Conservation (phyloP, 306 rosid genomes). For the Quercus berberidifolia region DNA sequence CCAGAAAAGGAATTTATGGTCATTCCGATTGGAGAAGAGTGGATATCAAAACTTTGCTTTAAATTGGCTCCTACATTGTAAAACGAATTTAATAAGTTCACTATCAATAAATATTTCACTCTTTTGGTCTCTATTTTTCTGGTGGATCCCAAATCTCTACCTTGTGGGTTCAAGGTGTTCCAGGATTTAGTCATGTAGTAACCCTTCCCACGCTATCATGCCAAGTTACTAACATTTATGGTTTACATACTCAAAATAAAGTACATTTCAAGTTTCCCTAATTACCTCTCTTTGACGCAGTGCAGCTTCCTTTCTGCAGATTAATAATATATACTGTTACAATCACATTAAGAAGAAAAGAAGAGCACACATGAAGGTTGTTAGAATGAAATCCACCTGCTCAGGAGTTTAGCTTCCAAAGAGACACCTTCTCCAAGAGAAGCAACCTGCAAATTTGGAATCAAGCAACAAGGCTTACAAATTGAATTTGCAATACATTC, state of each 20-base stretch:
- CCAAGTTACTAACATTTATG: slow-evolving; percentile 2
- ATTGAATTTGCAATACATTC: slow-evolving; percentile 13
- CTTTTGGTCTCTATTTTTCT: too few species aligned
- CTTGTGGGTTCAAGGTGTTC: too few species aligned
- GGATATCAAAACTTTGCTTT: too few species aligned
- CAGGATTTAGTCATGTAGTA: too few species aligned
- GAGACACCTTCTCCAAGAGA: slow-evolving; percentile 92
- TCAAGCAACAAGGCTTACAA: slow-evolving; percentile 17
- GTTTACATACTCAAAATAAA: slow-evolving; percentile 13
- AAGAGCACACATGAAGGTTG: slow-evolving; percentile 20
- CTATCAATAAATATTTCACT: too few species aligned
- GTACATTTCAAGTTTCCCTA: slow-evolving; percentile 19
- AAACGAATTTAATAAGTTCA: too few species aligned
- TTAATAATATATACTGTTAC: slow-evolving; percentile 15
- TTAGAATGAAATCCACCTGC: slow-evolving; percentile 63
- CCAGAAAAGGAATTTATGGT: too few species aligned
- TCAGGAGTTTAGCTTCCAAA: slow-evolving; percentile 96
- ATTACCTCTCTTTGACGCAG: slow-evolving; percentile 90
- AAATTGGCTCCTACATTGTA: too few species aligned
- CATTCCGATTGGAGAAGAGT: too few species aligned
- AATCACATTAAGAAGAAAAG: slow-evolving; percentile 18
- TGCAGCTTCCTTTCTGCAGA: slow-evolving; percentile 89
- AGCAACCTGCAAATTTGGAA: slow-evolving; percentile 64
- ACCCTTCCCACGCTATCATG: too few species aligned
- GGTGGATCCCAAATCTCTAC: too few species aligned